Evolutionary conservation across 164 flowering plant species (phyloP).

Genomic region (Malania oleifera): DNA sequence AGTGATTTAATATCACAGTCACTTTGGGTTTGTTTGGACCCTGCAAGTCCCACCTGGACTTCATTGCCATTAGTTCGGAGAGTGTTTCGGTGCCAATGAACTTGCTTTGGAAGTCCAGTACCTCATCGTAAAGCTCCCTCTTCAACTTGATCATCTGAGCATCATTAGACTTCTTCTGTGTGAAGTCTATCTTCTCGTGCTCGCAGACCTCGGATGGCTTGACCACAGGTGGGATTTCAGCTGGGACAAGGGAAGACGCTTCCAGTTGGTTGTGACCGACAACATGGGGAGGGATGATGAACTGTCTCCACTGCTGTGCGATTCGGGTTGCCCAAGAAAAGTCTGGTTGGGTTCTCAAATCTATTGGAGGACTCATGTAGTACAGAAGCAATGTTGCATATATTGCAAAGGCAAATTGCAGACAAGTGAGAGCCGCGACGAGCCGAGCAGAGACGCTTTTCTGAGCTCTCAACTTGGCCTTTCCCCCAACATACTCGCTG

Average conservation of each 20-base stretch:
- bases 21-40: slow-evolving; percentile 60
- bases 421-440: slow-evolving; percentile 69
- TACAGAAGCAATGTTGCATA: slow-evolving; percentile 85
- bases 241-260: slow-evolving; percentile 24
- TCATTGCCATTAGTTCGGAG: slow-evolving; percentile 68
- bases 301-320: slow-evolving; percentile 70
- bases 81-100: slow-evolving; percentile 68
- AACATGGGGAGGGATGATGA: slow-evolving; percentile 53
- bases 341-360: slow-evolving; percentile 66
- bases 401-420: slow-evolving; percentile 83
- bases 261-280: slow-evolving; percentile 44
- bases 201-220: slow-evolving; percentile 63
- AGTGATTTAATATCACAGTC: slow-evolving; percentile 88
- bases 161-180: slow-evolving; percentile 86
- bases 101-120: slow-evolving; percentile 61
- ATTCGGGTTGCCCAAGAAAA: slow-evolving; percentile 76
- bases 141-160: slow-evolving; percentile 80
- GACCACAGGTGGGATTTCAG: slow-evolving; percentile 20
- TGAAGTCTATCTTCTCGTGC: slow-evolving; percentile 78
- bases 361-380: slow-evolving; percentile 81
- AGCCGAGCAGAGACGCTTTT: slow-evolving; percentile 45
- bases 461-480: slow-evolving; percentile 36
- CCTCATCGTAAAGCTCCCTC: slow-evolving; percentile 73
- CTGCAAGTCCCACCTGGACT: slow-evolving; percentile 62
- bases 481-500: slow-evolving; percentile 63